Percentiles rank a stretch among this genome's conserved stretches.
phyloP scores from a whole-genome alignment of 495 filamentous ascomycete genomes.

The Aspergillus conjunctus region DNA sequence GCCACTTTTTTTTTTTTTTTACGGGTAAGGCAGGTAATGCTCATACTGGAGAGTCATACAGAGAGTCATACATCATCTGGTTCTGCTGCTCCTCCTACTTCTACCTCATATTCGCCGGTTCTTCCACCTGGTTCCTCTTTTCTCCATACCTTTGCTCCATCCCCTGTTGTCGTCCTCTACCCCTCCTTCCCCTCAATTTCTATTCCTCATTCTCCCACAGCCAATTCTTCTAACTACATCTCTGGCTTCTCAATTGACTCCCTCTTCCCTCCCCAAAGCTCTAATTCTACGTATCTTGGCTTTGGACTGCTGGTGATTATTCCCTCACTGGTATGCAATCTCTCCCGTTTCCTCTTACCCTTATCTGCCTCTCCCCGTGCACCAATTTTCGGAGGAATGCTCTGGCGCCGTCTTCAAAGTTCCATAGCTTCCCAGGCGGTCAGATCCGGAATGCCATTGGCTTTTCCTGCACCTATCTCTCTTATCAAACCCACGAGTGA shows the following conservation, averaged over 20 bases:
- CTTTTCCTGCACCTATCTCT: constrained; percentile 15
- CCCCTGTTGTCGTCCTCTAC: neutral
- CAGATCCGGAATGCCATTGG: constrained; percentile 14
- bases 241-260: constrained; percentile 13
- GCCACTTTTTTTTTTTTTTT: constrained; percentile 19
- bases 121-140: constrained; percentile 3
- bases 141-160: neutral
- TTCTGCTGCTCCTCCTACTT: constrained; percentile 30
- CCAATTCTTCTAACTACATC: constrained; percentile 1
- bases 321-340: constrained; percentile 20
- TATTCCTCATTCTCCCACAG: neutral
- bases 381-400: constrained; percentile 4
- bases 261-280: constrained; percentile 2
- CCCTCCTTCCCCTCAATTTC: neutral
- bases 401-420: constrained; percentile 4
- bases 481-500: constrained; percentile 9
- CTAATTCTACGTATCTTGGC: constrained; percentile 2
- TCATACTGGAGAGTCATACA: constrained; percentile 9
- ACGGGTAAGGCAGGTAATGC: constrained; percentile 9
- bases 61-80: constrained; percentile 45
- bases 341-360: neutral
- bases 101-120: constrained; percentile 15
- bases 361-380: constrained; percentile 1
- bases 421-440: constrained; percentile 9
- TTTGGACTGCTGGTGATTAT: constrained; percentile 2